A percentile compares a stretch with the other conserved stretches of the same genome.
phyloP scores from a whole-genome alignment of 2,329 filamentous ascomycete species.

The Colletotrichum salicis region DNA sequence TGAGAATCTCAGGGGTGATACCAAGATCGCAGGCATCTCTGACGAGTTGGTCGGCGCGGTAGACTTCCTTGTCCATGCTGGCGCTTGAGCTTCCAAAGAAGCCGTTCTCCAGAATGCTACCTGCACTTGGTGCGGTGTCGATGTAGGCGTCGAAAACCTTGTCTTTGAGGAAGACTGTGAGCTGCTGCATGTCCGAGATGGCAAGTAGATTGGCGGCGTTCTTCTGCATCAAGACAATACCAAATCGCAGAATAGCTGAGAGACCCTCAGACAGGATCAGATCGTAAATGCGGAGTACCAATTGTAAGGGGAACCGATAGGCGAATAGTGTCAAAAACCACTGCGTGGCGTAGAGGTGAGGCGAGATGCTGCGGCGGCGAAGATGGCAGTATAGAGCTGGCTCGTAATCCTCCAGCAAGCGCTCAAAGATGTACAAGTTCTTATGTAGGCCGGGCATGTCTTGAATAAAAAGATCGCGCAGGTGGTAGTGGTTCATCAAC shows the following conservation, averaged over 20 bases:
- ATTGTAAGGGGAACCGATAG: slow-evolving; percentile 94
- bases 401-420: slow-evolving; percentile 91
- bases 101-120: slow-evolving; percentile 91
- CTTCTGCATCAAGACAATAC: slow-evolving; percentile 95
- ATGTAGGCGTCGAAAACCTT: slow-evolving; percentile 97
- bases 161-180: slow-evolving; percentile 93
- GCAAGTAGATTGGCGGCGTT: slow-evolving; percentile 81
- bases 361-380: slow-evolving; percentile 84
- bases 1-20: slow-evolving; percentile 84
- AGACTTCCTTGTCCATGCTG: slow-evolving; percentile 94
- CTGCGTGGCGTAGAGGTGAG: slow-evolving; percentile 95
- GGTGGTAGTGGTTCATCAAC: slow-evolving; percentile 94
- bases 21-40: slow-evolving; percentile 91
- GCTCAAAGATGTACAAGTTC: slow-evolving; percentile 93
- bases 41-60: slow-evolving; percentile 92
- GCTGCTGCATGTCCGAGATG: slow-evolving; percentile 90
- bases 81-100: slow-evolving; percentile 95
- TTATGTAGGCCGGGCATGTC: slow-evolving; percentile 97
- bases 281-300: slow-evolving; percentile 96
- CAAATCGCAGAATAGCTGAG: slow-evolving; percentile 93
- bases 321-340: slow-evolving; percentile 99
- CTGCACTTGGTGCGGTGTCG: slow-evolving; percentile 91
- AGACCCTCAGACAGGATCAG: slow-evolving; percentile 93
- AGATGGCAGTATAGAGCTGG: slow-evolving; percentile 96
- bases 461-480: slow-evolving; percentile 91